A percentile compares a stretch with the other conserved stretches of the same genome.
Conservation (phyloP, 495 filamentous ascomycete genomes). For the Aspergillus kassunensis region DNA sequence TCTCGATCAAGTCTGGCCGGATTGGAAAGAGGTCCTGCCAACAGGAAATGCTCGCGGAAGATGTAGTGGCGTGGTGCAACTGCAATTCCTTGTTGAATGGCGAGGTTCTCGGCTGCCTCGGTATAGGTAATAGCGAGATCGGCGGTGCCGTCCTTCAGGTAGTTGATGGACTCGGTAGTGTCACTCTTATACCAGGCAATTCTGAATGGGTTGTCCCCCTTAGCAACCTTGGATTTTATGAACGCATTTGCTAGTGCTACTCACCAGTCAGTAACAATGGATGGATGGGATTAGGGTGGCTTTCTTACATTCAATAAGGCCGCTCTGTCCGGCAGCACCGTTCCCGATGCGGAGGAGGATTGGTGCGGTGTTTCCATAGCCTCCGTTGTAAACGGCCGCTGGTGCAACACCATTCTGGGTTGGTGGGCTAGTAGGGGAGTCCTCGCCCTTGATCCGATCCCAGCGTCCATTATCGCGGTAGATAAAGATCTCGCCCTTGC, state of each 20-base stretch:
- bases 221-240: conserved; percentile 24
- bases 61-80: conserved; percentile 23
- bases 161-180: conserved; percentile 39
- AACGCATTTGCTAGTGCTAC: conserved; percentile 35
- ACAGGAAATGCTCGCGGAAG: conserved; percentile 39
- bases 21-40: conserved; percentile 32
- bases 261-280: background rate
- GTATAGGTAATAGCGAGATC: conserved; percentile 44
- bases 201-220: conserved; percentile 27
- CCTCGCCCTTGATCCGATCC: background rate
- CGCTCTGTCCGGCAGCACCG: conserved; percentile 8
- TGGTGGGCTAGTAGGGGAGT: background rate
- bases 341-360: conserved; percentile 8
- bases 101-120: conserved; percentile 34
- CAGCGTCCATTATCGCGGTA: background rate
- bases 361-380: background rate
- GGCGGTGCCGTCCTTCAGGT: conserved; percentile 27
- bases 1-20: conserved; percentile 22
- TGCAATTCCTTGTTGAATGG: conserved; percentile 30
- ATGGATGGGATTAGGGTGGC: background rate
- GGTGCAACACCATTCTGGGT: background rate
- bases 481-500: conserved; percentile 2
- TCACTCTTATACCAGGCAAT: conserved; percentile 40
- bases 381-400: conserved; percentile 1
- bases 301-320: conserved; percentile 1